Conservation (phyloP, 208 protist species). For the Vickermania ingenoplastis region DNA sequence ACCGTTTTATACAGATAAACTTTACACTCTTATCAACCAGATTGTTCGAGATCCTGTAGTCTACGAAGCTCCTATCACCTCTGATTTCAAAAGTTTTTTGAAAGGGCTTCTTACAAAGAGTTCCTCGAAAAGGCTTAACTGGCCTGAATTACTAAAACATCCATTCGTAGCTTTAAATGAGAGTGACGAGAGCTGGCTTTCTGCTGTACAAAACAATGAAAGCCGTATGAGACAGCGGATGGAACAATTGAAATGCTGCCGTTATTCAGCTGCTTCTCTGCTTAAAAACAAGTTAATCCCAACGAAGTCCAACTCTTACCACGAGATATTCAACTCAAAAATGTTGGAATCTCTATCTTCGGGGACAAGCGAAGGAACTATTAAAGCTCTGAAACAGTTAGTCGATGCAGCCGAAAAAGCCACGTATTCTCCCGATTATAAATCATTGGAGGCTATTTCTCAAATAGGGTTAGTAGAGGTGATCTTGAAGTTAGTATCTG, state of each 20-base stretch:
- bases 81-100: constrained; percentile 88
- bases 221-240: constrained; percentile 69
- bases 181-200: constrained; percentile 58
- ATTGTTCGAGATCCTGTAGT: constrained; percentile 90
- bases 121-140: constrained; percentile 85
- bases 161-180: constrained; percentile 76
- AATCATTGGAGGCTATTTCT: constrained; percentile 20
- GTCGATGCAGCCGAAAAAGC: constrained; percentile 15
- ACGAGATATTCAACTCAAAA: constrained; percentile 28
- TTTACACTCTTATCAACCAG: constrained; percentile 93
- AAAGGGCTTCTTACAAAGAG: constrained; percentile 92
- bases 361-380: constrained; percentile 13
- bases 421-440: constrained; percentile 8
- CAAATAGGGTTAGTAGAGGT: constrained; percentile 24
- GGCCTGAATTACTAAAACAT: constrained; percentile 85
- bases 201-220: constrained; percentile 60
- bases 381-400: constrained; percentile 15
- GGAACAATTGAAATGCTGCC: constrained; percentile 57
- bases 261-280: constrained; percentile 7
- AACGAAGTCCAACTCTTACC: constrained; percentile 2
- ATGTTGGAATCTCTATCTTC: constrained; percentile 10
- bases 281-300: neutral
- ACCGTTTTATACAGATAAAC: constrained; percentile 95
- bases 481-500: constrained; percentile 27
- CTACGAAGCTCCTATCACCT: constrained; percentile 85